A percentile compares a stretch with the other conserved stretches of the same genome.
Evolutionary conservation across 140 eudicot species (phyloP).

Genomic region (Stevia rebaudiana): DNA sequence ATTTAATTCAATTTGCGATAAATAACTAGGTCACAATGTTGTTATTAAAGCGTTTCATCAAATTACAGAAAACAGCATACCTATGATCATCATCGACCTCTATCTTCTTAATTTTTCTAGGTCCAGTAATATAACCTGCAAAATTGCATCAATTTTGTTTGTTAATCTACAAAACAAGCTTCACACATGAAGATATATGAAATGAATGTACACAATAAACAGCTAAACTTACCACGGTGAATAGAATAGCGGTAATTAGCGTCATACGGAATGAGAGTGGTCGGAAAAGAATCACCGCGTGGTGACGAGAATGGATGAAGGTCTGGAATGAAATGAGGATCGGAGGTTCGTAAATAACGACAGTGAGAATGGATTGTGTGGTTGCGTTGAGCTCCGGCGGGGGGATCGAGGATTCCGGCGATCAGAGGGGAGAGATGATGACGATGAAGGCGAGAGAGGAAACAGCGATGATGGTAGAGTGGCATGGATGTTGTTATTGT

Average conservation of each 20-base stretch:
- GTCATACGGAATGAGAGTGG: not conserved
- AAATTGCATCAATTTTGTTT: not conserved
- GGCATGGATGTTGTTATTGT: conserved; percentile 20
- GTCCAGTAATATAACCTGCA: conserved; percentile 73
- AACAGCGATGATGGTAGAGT: conserved; percentile 19
- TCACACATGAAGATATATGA: no score
- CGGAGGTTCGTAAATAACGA: conserved; percentile 10
- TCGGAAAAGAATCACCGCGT: not conserved
- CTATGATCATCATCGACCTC: no score
- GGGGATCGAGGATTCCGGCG: conserved; percentile 11
- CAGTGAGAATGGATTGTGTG: not conserved
- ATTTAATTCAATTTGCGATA: no score
- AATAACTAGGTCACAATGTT: no score
- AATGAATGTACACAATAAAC: not conserved
- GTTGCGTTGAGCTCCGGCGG: not conserved
- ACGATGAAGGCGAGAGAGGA: conserved; percentile 21
- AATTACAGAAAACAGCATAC: no score
- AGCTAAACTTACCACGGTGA: conserved; percentile 36
- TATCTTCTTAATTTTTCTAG: conserved; percentile 46
- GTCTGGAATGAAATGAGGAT: conserved; percentile 1
- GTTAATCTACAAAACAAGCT: not conserved
- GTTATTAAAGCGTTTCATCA: no score
- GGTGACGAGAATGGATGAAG: conserved; percentile 10
- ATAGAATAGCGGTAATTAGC: conserved; percentile 17
- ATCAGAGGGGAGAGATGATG: conserved; percentile 16